These are phyloP conservation scores for Hypocreales sp. DNA, from an alignment of 2,329 filamentous ascomycete genomes.

Conservation along the genomic window DNA sequence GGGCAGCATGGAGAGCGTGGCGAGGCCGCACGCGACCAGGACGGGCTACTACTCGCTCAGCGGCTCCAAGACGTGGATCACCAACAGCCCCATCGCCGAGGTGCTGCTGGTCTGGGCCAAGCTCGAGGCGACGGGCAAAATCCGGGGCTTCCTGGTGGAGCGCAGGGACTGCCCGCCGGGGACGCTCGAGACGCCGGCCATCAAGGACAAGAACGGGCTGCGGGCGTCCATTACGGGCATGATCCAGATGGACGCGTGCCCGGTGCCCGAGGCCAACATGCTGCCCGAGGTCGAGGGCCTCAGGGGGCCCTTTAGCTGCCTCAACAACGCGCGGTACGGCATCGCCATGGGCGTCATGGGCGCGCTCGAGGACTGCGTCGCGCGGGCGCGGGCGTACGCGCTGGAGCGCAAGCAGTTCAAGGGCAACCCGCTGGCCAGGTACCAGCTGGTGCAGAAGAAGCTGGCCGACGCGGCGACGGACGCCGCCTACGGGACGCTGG, in stretches of 20 bases:
- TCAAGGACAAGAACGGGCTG: conserved; percentile 92
- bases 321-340: conserved; percentile 86
- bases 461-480: conserved; percentile 85
- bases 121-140: conserved; percentile 80
- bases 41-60: conserved; percentile 67
- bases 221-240: conserved; percentile 91
- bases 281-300: conserved; percentile 82
- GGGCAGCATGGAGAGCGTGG: conserved; percentile 76
- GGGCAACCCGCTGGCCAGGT: conserved; percentile 83
- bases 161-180: conserved; percentile 71
- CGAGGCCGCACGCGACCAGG: conserved; percentile 72
- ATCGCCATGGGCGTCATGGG: conserved; percentile 92
- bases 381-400: conserved; percentile 69
- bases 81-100: conserved; percentile 81
- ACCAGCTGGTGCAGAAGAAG: conserved; percentile 97
- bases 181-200: conserved; percentile 76
- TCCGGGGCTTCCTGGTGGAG: conserved; percentile 83
- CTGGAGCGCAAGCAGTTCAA: conserved; percentile 93
- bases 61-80: conserved; percentile 89
- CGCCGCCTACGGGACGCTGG: conserved; percentile 79
- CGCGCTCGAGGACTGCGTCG: conserved; percentile 82
- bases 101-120: conserved; percentile 87
- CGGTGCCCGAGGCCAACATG: conserved; percentile 84
- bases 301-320: conserved; percentile 76
- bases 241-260: conserved; percentile 88